These are phyloP conservation scores for Globisporangium splendens DNA, from an alignment of 352 stramenopile genomes.

Conservation along the genomic window DNA sequence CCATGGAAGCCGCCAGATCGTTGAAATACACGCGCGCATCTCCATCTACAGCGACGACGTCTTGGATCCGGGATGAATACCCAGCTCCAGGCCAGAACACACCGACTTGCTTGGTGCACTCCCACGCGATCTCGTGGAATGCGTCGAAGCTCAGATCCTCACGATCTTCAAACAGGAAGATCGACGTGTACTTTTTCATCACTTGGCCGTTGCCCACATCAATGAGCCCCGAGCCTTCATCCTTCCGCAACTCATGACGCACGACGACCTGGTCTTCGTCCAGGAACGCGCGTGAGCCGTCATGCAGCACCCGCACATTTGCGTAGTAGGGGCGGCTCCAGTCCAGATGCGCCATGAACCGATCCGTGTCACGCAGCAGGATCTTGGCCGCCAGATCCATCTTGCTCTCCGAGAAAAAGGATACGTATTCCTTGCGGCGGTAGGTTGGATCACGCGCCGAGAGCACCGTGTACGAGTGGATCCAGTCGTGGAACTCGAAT, in stretches of 20 bases:
- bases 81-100: slow-evolving; percentile 49
- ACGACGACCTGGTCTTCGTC: slow-evolving; percentile 29
- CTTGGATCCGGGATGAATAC: slow-evolving; percentile 32
- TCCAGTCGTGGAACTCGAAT: slow-evolving; percentile 71
- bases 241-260: slow-evolving; percentile 31
- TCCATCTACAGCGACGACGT: slow-evolving; percentile 22
- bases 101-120: slow-evolving; percentile 44
- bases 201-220: slow-evolving; percentile 40
- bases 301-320: slow-evolving; percentile 43
- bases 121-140: slow-evolving; percentile 38
- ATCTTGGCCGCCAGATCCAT: slow-evolving; percentile 54
- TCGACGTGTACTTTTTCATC: slow-evolving; percentile 63
- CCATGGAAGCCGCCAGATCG: slow-evolving; percentile 39
- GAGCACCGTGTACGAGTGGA: slow-evolving; percentile 68
- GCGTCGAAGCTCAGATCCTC: slow-evolving; percentile 29
- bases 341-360: slow-evolving; percentile 22
- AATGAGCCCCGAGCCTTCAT: slow-evolving; percentile 3
- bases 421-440: slow-evolving; percentile 42
- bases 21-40: slow-evolving; percentile 47
- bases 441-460: slow-evolving; percentile 21
- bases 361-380: slow-evolving; percentile 49
- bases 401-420: slow-evolving; percentile 52
- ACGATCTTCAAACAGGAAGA: slow-evolving; percentile 57
- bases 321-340: slow-evolving; percentile 30
- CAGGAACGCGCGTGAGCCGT: slow-evolving; percentile 38